Base-by-base conservation (phyloP, 2,329 filamentous ascomycete genomes). In the Knoxdaviesia proteae region DNA sequence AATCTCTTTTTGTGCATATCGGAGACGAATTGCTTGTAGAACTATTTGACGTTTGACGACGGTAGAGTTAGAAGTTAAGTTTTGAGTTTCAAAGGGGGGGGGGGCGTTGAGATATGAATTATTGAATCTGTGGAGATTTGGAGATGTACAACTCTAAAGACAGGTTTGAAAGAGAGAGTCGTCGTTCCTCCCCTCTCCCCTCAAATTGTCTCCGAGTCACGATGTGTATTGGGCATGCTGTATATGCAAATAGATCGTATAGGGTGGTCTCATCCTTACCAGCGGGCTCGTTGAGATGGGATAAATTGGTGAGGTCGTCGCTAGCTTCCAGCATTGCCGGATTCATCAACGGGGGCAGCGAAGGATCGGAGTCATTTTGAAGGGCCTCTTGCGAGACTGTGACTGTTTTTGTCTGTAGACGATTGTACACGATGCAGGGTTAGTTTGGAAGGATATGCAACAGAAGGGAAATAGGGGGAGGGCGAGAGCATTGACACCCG, bases 1-100 rank as follows among this genome's bases (percentile, higher is more conserved):
- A 55, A 98, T 98, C 61, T 98, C 90, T 64, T 96, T 96, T 61
- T 98, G 90, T 49, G 83, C 72, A 65, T 98, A 98, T 59, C 90
- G 84, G 57, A 98, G 73, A 58, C 87, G 86, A 61, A 98, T 98
- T 44, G 90, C 90, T 69, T 98, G 90, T 49, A 98, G 67, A 47
- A 98, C 92, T 93, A 59, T 52, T 46, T 32, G 39, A 20, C 20
- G 20, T 20, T 20, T 20, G 20, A 20, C 20, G 20, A 20, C 20
- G 20, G 20, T 20, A 20, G 20, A 20, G 20, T 20, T 20, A 20
- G 20, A 20, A 20, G 2, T 20, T 20, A 20, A 20, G 20, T 20
- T 20, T 20, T 20, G 20, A 20, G 20, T 20, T 20, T 20, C 3
- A 2, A 20, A 20, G 3, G 20, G 20, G 20, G 20, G 20, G 3